Evolutionary conservation across 768 basidiomycete genomes (phyloP).

Genomic region (Termitomyces sp.): DNA sequence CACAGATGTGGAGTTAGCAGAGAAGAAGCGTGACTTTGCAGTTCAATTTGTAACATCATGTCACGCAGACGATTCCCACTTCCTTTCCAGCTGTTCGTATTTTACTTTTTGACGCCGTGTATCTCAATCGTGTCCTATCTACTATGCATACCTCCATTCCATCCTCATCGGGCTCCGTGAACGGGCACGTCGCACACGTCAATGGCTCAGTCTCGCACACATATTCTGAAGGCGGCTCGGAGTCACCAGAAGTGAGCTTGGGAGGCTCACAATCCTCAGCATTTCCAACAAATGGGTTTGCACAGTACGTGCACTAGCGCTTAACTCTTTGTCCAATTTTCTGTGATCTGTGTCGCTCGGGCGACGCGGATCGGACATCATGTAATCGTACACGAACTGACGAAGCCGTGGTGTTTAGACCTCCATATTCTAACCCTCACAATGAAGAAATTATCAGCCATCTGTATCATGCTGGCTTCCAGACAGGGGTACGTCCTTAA

Average conservation of each 20-base stretch:
- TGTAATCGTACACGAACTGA: slow-evolving; percentile 5
- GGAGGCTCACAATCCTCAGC: slow-evolving; percentile 34
- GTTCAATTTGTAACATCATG: slow-evolving; percentile 13
- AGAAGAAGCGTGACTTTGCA: slow-evolving; percentile 2
- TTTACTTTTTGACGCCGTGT: slow-evolving; percentile 8
- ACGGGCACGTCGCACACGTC: slow-evolving; percentile 45
- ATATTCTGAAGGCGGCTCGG: slow-evolving; percentile 31
- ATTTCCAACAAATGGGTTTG: slow-evolving; percentile 51
- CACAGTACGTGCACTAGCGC: slow-evolving; percentile 42
- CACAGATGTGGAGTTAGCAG: not conserved
- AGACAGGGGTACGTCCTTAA: slow-evolving; percentile 60
- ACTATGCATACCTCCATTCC: slow-evolving; percentile 30
- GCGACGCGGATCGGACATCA: slow-evolving; percentile 12
- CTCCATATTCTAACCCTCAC: slow-evolving; percentile 58
- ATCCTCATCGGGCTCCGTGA: slow-evolving; percentile 39
- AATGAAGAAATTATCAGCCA: slow-evolving; percentile 77
- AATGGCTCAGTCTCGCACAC: slow-evolving; percentile 44
- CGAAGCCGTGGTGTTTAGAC: slow-evolving; percentile 21
- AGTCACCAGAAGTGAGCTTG: slow-evolving; percentile 30
- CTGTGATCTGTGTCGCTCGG: slow-evolving; percentile 1
- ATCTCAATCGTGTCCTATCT: slow-evolving; percentile 1
- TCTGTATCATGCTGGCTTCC: slow-evolving; percentile 75
- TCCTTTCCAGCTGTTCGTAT: slow-evolving; percentile 7
- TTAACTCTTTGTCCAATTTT: not conserved
- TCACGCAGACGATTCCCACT: slow-evolving; percentile 13